Percentiles rank a stretch among this genome's conserved stretches.
phyloP scores from a whole-genome alignment of 108 stramenopile species.

The Aurantiochytrium sp. region DNA sequence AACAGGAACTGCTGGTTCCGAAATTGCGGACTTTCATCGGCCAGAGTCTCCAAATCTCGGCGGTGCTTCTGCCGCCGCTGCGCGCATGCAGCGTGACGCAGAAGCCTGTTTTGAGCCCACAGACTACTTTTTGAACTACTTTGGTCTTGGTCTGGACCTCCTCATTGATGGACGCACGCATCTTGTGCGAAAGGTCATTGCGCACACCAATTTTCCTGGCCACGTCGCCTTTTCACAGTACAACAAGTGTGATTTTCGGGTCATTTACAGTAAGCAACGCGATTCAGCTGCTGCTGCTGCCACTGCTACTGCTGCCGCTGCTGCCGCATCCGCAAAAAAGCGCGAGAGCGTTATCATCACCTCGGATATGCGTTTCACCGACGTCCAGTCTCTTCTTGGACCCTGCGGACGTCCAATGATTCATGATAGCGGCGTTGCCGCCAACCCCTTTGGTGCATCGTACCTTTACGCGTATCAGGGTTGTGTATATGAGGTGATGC shows the following conservation, averaged over 20 bases:
- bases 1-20: no score
- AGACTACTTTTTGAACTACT: constrained; percentile 15
- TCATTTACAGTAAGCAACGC: not conserved
- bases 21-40: not conserved
- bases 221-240: not conserved
- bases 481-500: not conserved
- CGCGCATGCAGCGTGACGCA: not conserved
- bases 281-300: not conserved
- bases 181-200: not conserved
- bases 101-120: not conserved
- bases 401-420: constrained; percentile 6
- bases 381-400: not conserved
- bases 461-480: not conserved
- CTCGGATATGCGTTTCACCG: not conserved
- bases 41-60: not conserved
- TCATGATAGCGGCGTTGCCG: not conserved
- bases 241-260: not conserved
- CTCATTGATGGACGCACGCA: not conserved
- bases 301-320: not conserved
- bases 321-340: not conserved
- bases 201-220: not conserved
- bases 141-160: not conserved
- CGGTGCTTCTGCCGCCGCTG: not conserved
- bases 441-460: not conserved
- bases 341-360: not conserved